Evolutionary conservation across 805 yeast genomes (phyloP).

Genomic region (Candida ortonii): DNA sequence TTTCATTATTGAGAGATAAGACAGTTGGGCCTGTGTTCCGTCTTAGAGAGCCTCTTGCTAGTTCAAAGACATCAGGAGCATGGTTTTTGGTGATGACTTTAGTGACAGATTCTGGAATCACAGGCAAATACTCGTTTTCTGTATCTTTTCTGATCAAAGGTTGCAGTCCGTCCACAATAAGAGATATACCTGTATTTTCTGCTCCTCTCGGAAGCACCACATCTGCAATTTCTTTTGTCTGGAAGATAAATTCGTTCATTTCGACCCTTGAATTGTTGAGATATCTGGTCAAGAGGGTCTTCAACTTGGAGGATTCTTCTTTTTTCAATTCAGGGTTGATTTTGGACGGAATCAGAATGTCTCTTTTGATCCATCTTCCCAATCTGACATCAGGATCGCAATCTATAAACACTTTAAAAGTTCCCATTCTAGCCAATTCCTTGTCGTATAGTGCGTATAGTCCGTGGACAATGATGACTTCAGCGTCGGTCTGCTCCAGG

Average conservation of each 20-base stretch:
- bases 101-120: constrained; percentile 2
- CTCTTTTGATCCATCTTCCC: constrained; percentile 66
- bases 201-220: constrained; percentile 71
- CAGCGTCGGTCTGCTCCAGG: constrained; percentile 14
- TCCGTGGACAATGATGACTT: constrained; percentile 63
- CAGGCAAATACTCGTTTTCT: constrained; percentile 7
- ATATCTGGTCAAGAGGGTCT: constrained; percentile 44
- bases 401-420: constrained; percentile 71
- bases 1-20: constrained; percentile 27
- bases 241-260: constrained; percentile 60
- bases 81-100: constrained; percentile 1
- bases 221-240: constrained; percentile 74
- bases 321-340: constrained; percentile 6
- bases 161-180: constrained; percentile 64
- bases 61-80: background rate
- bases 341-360: constrained; percentile 17
- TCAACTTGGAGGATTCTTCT: constrained; percentile 21
- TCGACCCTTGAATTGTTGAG: constrained; percentile 59
- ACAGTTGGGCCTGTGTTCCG: constrained; percentile 25
- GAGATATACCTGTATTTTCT: constrained; percentile 51
- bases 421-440: constrained; percentile 51
- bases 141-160: constrained; percentile 31
- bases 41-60: constrained; percentile 13
- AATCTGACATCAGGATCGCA: constrained; percentile 83
- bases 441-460: constrained; percentile 72